A percentile compares a stretch with the other conserved stretches of the same genome.
phyloP scores from a whole-genome alignment of 345 rosid genomes.

The Microthlaspi erraticum region DNA sequence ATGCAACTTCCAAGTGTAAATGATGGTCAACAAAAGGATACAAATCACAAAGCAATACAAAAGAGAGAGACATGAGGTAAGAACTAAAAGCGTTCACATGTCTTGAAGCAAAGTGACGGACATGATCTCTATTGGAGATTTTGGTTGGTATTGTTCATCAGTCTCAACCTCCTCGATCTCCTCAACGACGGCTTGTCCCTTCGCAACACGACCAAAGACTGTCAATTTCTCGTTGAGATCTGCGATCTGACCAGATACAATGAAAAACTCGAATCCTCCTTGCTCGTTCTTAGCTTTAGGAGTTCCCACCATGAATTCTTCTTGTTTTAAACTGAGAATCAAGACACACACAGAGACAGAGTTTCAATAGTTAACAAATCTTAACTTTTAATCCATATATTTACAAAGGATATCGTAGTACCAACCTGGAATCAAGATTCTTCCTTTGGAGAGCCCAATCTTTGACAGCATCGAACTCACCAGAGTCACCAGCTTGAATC shows the following conservation, averaged over 20 bases:
- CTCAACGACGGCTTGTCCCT: constrained; percentile 72
- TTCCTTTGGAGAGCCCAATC: constrained; percentile 66
- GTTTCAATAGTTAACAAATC: background rate
- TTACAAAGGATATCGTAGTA: constrained; percentile 2
- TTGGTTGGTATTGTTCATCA: constrained; percentile 79
- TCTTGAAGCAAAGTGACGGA: constrained; percentile 61
- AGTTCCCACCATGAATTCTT: constrained; percentile 78
- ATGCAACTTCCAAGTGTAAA: constrained; percentile 10
- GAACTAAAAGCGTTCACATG: constrained; percentile 21
- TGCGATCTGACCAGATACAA: constrained; percentile 64
- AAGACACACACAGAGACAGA: constrained; percentile 19
- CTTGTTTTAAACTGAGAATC: constrained; percentile 59
- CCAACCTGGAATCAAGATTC: constrained; percentile 55
- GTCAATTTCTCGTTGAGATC: constrained; percentile 66
- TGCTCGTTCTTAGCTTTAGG: constrained; percentile 54
- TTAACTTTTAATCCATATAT: constrained; percentile 3
- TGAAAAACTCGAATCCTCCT: constrained; percentile 64
- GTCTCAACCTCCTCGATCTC: constrained; percentile 93
- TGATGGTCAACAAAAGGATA: background rate
- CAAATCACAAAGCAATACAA: constrained; percentile 17
- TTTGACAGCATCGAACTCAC: constrained; percentile 48
- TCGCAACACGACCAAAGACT: constrained; percentile 63
- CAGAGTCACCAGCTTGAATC: constrained; percentile 62
- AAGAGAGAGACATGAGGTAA: no score
- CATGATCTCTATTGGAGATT: constrained; percentile 65